Conservation (phyloP, 331 rosid species). For the Pyracantha coccinea region DNA sequence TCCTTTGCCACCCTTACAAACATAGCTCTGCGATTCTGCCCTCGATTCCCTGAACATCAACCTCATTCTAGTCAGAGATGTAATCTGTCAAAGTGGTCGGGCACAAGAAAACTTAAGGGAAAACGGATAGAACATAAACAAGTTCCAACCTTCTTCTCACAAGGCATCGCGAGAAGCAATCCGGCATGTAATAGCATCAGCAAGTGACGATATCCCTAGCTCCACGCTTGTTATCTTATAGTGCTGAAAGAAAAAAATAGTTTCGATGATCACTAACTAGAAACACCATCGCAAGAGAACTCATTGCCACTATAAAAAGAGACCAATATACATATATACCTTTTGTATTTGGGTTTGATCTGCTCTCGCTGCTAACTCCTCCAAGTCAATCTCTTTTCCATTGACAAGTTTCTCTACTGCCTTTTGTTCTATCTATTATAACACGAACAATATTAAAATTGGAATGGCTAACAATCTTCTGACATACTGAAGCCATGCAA, state of each 20-base stretch:
- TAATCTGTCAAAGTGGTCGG: not conserved
- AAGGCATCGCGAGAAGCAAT: slow-evolving; percentile 82
- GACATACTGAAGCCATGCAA: not conserved
- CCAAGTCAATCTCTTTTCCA: slow-evolving; percentile 64
- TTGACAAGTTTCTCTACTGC: slow-evolving; percentile 53
- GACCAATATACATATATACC: slow-evolving; percentile 26
- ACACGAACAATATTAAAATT: not conserved
- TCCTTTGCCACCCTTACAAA: not conserved
- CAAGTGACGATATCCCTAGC: slow-evolving; percentile 65
- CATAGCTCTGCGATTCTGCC: not conserved
- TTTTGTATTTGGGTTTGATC: slow-evolving; percentile 69
- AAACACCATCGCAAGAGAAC: not conserved
- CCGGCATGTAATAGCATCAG: slow-evolving; percentile 71
- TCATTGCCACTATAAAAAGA: not conserved
- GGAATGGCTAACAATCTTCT: not conserved
- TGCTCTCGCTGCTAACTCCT: slow-evolving; percentile 67
- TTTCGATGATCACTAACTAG: slow-evolving; percentile 3
- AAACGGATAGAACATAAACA: not conserved
- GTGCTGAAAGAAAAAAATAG: slow-evolving; percentile 53
- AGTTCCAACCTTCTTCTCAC: slow-evolving; percentile 35
- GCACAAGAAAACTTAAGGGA: not conserved
- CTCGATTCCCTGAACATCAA: not conserved
- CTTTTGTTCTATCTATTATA: slow-evolving; percentile 35
- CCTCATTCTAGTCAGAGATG: not conserved
- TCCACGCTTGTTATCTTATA: slow-evolving; percentile 65